A percentile compares a stretch with the other conserved stretches of the same genome.
These are phyloP conservation scores for Piedraia hortae DNA, from an alignment of 2,329 filamentous ascomycete species.

Conservation along the genomic window DNA sequence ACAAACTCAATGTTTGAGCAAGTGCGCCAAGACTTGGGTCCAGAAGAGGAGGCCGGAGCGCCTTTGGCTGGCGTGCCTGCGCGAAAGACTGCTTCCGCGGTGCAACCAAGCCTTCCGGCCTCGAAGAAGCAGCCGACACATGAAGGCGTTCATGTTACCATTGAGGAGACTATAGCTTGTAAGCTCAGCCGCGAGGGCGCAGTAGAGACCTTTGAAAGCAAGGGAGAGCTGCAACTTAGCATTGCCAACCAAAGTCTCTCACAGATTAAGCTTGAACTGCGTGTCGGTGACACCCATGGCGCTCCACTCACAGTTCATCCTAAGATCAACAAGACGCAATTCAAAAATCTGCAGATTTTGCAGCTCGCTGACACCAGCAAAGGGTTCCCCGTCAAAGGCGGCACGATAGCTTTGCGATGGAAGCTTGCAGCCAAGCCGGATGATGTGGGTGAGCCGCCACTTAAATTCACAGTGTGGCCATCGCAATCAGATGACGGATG, in stretches of 20 bases:
- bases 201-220: constrained; percentile 64
- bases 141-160: constrained; percentile 64
- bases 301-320: constrained; percentile 88
- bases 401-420: constrained; percentile 82
- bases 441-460: constrained; percentile 55
- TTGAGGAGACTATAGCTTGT: constrained; percentile 74
- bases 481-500: constrained; percentile 53
- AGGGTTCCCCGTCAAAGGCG: constrained; percentile 83
- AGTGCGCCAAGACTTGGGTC: constrained; percentile 72
- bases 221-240: constrained; percentile 71
- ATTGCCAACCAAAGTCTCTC: constrained; percentile 72
- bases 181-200: constrained; percentile 70
- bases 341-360: constrained; percentile 54
- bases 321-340: constrained; percentile 74
- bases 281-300: constrained; percentile 48
- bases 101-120: constrained; percentile 1
- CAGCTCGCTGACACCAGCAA: constrained; percentile 72
- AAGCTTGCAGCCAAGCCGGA: constrained; percentile 47
- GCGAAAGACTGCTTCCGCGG: background rate
- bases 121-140: constrained; percentile 27
- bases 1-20: constrained; percentile 94
- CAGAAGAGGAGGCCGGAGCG: constrained; percentile 44
- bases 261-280: constrained; percentile 66
- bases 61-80: constrained; percentile 33
- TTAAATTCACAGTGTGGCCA: constrained; percentile 94